A percentile compares a stretch with the other conserved stretches of the same genome.
phyloP scores from a whole-genome alignment of 2,329 filamentous ascomycete genomes.

The Xylaria sp. region DNA sequence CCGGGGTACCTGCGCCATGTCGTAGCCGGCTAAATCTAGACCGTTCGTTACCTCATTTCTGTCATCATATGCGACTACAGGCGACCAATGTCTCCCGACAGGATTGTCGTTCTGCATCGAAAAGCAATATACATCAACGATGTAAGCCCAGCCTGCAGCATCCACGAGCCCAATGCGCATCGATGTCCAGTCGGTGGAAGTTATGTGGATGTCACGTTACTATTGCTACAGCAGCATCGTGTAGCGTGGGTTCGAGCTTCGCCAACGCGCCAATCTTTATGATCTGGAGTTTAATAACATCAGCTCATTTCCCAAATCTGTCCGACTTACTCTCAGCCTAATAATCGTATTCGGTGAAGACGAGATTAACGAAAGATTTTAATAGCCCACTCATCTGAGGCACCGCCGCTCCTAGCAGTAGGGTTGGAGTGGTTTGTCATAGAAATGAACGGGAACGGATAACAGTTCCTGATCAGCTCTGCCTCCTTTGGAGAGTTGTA shows the following conservation, averaged over 20 bases:
- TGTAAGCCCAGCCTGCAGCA: constrained; percentile 8
- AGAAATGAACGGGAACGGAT: neutral
- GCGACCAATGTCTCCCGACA: neutral
- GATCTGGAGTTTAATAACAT: neutral
- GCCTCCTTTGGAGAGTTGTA: neutral
- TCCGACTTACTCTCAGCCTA: neutral
- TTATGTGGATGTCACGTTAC: constrained; percentile 36
- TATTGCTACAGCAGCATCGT: constrained; percentile 1
- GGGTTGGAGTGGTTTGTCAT: neutral
- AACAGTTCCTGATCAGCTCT: neutral
- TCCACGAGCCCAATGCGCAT: constrained; percentile 2
- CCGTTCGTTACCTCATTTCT: constrained; percentile 6
- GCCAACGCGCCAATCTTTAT: neutral
- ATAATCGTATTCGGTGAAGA: neutral
- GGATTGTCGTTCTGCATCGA: constrained; percentile 14
- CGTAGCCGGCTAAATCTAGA: constrained; percentile 31
- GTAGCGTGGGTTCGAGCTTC: neutral
- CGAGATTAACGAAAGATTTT: neutral
- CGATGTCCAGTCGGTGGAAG: neutral
- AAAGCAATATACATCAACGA: constrained; percentile 18
- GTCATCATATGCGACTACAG: constrained; percentile 11
- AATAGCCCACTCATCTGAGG: neutral
- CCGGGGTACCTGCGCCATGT: constrained; percentile 22
- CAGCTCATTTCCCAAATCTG: constrained; percentile 12
- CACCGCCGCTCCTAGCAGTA: neutral